Evolutionary conservation across 2,329 filamentous ascomycete genomes (phyloP).

Genomic region (Stagonosporopsis chrysanthemi): DNA sequence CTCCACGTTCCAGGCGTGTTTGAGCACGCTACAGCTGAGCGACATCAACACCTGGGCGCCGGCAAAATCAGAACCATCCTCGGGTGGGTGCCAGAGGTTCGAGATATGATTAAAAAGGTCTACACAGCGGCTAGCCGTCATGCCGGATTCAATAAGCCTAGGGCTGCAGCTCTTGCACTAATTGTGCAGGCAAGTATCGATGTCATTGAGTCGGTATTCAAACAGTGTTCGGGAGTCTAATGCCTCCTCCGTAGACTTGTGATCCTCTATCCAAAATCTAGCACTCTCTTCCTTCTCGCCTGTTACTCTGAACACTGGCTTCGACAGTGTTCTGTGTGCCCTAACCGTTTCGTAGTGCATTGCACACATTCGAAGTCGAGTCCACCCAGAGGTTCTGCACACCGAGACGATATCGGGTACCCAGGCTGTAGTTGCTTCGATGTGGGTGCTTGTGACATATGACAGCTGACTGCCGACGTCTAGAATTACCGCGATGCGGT

Average conservation of each 20-base stretch:
- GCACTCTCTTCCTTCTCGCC: background rate
- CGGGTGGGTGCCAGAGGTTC: constrained; percentile 25
- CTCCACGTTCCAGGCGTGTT: constrained; percentile 47
- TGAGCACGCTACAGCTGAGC: constrained; percentile 41
- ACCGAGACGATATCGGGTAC: background rate
- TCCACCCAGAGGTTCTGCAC: background rate
- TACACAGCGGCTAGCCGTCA: background rate
- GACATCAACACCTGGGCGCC: constrained; percentile 18
- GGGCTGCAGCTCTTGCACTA: background rate
- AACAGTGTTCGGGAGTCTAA: background rate
- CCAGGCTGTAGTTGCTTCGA: background rate
- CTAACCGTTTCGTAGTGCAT: background rate
- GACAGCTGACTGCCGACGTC: background rate
- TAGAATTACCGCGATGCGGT: background rate
- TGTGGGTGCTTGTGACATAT: constrained; percentile 9
- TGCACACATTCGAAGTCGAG: background rate
- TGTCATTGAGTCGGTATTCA: background rate
- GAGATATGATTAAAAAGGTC: constrained; percentile 33
- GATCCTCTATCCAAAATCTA: background rate
- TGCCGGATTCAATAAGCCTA: background rate
- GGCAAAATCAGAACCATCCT: constrained; percentile 27
- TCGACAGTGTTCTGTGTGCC: constrained; percentile 5
- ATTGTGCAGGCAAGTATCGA: background rate
- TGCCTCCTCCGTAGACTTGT: background rate
- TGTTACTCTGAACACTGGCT: background rate